Percentiles rank a stretch among this genome's conserved stretches.
These are phyloP conservation scores for Hanseniaspora hatyaiensis DNA, from an alignment of 805 yeast species.

Conservation along the genomic window DNA sequence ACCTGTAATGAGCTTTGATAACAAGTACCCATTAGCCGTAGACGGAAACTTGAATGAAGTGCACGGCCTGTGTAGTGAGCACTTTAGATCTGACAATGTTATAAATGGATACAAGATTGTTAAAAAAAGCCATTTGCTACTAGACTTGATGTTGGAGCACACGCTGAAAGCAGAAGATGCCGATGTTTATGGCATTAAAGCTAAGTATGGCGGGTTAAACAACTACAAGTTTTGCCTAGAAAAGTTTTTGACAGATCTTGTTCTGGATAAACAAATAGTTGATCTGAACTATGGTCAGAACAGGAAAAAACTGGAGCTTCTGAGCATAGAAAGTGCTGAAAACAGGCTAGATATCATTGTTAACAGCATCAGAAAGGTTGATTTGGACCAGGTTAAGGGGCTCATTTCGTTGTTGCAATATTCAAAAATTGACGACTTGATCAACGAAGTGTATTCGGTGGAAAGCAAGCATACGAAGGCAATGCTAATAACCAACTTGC, in stretches of 20 bases:
- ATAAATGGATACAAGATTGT: slow-evolving; percentile 1
- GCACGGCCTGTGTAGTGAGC: neutral
- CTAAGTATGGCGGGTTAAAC: slow-evolving; percentile 21
- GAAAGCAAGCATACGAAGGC: neutral
- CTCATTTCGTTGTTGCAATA: slow-evolving; percentile 6
- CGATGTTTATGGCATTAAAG: slow-evolving; percentile 21
- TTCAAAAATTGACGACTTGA: neutral
- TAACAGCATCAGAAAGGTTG: slow-evolving; percentile 29
- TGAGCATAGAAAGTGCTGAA: slow-evolving; percentile 15
- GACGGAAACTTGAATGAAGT: neutral
- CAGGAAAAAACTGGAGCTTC: slow-evolving; percentile 18
- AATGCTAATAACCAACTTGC: neutral
- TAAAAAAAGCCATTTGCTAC: no score
- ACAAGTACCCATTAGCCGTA: slow-evolving; percentile 8
- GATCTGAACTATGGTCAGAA: slow-evolving; percentile 12
- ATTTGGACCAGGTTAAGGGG: slow-evolving; percentile 18
- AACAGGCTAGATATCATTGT: slow-evolving; percentile 25
- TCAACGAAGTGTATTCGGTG: neutral
- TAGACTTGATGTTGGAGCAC: slow-evolving; percentile 21
- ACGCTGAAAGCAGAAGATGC: slow-evolving; percentile 2
- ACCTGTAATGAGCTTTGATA: slow-evolving; percentile 19
- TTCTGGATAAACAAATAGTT: slow-evolving; percentile 21
- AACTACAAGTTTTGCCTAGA: slow-evolving; percentile 30
- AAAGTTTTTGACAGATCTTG: slow-evolving; percentile 25
- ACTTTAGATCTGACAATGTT: neutral